Base-by-base conservation (phyloP, 306 rosid species). In the Acacia acuminata region DNA sequence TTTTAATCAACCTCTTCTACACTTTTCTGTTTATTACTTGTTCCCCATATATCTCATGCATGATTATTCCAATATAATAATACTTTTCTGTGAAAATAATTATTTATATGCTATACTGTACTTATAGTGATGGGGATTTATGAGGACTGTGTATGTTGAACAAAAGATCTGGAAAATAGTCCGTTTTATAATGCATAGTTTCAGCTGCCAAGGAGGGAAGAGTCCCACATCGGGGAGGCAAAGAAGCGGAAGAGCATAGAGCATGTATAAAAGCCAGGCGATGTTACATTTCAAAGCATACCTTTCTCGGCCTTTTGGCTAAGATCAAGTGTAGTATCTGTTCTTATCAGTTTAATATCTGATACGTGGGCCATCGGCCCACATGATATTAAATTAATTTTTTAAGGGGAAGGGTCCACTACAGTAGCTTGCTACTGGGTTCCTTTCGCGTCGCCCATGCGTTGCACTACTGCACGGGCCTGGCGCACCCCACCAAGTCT, bases 271-370 rank as follows among this genome's bases (percentile, higher is more conserved):
- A 58, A 58, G 7, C 15, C 15, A 1, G 8, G 22, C 63, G 0
- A 5, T 1, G 24, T 19, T 0, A 0, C 0, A 0, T 56, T 7
- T 0, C 0, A 56, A 56, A 8, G 13, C 27, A 60, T 9, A 22
- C 66, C 66, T 60, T 10, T 60, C 63, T 56, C 63, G 15, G 32
- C 66, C 66, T 24, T 60, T 22, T 60, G 66, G 66, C 32, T 10
- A 58, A 10, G 65, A 58, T 22, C 65, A 58, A n/a, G 65, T 22
- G 65, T 58, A 58, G 14, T 58, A 58, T 58, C 22, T 17, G 58
- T 51, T 51, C 22, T 51, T 51, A 51, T 51, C 58, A 51, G 58
- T 51, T 51, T 55, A 55, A 55, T 20, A 55, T 55, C 12, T 20
- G 24, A 19, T 55, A 55, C 25, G 25, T 20, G 61, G 61, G 61